Base-by-base conservation (phyloP, 257 asterid species). In the Craterostigma plantagineum region DNA sequence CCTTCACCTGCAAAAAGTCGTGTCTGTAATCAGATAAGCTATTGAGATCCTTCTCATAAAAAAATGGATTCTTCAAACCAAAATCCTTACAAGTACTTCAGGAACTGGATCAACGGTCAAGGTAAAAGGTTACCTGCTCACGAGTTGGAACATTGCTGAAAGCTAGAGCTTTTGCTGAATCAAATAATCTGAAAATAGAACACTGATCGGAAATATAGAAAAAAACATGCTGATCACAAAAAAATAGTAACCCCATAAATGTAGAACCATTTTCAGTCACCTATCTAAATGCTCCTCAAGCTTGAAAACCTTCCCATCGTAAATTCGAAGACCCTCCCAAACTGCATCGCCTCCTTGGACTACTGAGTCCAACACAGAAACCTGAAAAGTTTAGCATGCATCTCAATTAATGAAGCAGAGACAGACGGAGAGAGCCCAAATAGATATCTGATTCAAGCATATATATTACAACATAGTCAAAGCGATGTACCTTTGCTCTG, bases 311-410 rank as follows among this genome's bases (percentile, higher is more conserved):
- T 76, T 84, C 53, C 90, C 84, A 3, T 55, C 42, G 44, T 84
- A 84, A 47, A 84, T 60, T 43, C 92, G 78, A 54, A 84, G 93
- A 34, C 93, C 96, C 58, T 84, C 96, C 93, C 96, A 79, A 57
- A 72, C 93, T 62, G 73, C 91, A 68, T 84, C 96, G 52, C 96
- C 96, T 33, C 92, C 96, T 77, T 84, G 96, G 63, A 80, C 82
- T 64, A 80, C 61, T 12, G 96, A 84, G 70, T 84, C 96, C 51
- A 84, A 74, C 33, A 80, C 90, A 37, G 96, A 80, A 53, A 84
- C 85, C 93, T 84, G 63, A 56, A 64, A 53, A 9, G 37, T 50
- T 18, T 50, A 9, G n/a, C 17, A 15, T 9, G 1, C 14, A 15
- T 33, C 17, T n/a, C n/a, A n/a, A n/a, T n/a, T n/a, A n/a, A n/a